Percentiles rank a stretch among this genome's conserved stretches.
phyloP scores from a whole-genome alignment of 768 basidiomycete species.

The Amanita thiersii region DNA sequence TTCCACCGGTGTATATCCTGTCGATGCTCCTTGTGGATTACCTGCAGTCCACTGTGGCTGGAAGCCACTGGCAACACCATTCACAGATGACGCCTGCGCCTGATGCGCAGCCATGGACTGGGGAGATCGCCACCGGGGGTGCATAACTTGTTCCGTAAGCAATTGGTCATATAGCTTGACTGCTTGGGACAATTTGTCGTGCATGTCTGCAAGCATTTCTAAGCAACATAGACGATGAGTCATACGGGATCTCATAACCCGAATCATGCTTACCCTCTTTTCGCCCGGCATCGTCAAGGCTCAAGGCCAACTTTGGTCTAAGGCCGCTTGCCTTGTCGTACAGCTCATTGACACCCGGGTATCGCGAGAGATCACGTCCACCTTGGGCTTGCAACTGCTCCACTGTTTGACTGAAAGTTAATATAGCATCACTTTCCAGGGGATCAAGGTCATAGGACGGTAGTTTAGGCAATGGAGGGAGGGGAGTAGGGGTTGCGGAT shows the following conservation, averaged over 20 bases:
- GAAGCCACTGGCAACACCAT: not conserved
- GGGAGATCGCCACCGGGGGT: conserved; percentile 53
- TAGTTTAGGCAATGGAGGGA: conserved; percentile 42
- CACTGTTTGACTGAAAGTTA: conserved; percentile 87
- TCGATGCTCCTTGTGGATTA: not conserved
- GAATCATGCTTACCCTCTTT: conserved; percentile 60
- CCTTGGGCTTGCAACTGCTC: conserved; percentile 78
- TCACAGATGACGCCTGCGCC: not conserved
- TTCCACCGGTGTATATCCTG: conserved; percentile 1
- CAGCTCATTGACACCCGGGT: conserved; percentile 77
- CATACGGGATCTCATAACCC: not conserved
- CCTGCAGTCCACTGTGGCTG: conserved; percentile 9
- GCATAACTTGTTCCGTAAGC: conserved; percentile 74
- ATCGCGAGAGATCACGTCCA: conserved; percentile 67
- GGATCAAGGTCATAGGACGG: conserved; percentile 79
- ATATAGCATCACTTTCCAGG: conserved; percentile 75
- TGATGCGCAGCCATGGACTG: conserved; percentile 9
- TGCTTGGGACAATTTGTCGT: conserved; percentile 86
- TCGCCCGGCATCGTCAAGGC: conserved; percentile 73
- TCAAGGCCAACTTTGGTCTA: conserved; percentile 76
- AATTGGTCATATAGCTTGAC: conserved; percentile 88
- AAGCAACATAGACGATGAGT: conserved; percentile 5
- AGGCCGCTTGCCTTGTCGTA: conserved; percentile 76
- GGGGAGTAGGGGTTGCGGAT: conserved; percentile 28
- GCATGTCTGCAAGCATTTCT: conserved; percentile 92